These are phyloP conservation scores for Diaporthe sp. DNA, from an alignment of 2,329 filamentous ascomycete species.

Conservation along the genomic window DNA sequence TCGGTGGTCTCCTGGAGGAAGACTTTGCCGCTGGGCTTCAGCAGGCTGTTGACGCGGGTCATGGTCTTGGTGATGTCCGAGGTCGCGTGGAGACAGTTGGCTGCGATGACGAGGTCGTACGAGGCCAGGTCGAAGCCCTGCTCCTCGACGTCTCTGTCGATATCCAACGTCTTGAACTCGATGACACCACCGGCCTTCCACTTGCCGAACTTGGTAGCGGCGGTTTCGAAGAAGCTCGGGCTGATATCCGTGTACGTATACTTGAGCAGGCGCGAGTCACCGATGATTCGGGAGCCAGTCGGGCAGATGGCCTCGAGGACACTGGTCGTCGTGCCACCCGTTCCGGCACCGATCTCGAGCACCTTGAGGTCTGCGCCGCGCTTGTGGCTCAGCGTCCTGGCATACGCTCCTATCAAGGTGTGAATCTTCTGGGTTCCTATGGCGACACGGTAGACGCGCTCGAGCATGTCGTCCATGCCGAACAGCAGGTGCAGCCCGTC, in stretches of 20 bases:
- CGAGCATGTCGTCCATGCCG: slow-evolving; percentile 38
- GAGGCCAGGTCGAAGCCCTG: slow-evolving; percentile 51
- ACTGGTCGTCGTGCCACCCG: slow-evolving; percentile 35
- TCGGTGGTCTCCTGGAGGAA: slow-evolving; percentile 43
- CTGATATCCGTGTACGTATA: slow-evolving; percentile 43
- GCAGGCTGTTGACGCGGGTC: slow-evolving; percentile 48
- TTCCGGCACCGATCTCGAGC: slow-evolving; percentile 41
- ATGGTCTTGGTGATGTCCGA: slow-evolving; percentile 44
- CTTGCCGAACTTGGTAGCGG: slow-evolving; percentile 48
- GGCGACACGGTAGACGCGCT: slow-evolving; percentile 35
- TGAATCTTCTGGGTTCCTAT: slow-evolving; percentile 40
- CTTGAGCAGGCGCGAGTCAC: slow-evolving; percentile 32
- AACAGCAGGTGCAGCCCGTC: slow-evolving; percentile 36
- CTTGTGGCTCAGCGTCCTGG: slow-evolving; percentile 36
- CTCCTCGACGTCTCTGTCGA: slow-evolving; percentile 46
- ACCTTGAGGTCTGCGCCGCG: slow-evolving; percentile 38
- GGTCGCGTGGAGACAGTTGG: slow-evolving; percentile 50
- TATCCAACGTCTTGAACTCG: slow-evolving; percentile 48
- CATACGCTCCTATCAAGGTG: slow-evolving; percentile 37
- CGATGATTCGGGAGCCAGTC: slow-evolving; percentile 28
- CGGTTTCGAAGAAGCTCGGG: slow-evolving; percentile 42
- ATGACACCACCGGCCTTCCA: slow-evolving; percentile 47
- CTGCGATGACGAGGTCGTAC: slow-evolving; percentile 52
- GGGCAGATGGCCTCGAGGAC: slow-evolving; percentile 38
- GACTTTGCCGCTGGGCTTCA: slow-evolving; percentile 55